Evolutionary conservation across 2,329 filamentous ascomycete species (phyloP).

Genomic region (Cladorrhinum sp.): DNA sequence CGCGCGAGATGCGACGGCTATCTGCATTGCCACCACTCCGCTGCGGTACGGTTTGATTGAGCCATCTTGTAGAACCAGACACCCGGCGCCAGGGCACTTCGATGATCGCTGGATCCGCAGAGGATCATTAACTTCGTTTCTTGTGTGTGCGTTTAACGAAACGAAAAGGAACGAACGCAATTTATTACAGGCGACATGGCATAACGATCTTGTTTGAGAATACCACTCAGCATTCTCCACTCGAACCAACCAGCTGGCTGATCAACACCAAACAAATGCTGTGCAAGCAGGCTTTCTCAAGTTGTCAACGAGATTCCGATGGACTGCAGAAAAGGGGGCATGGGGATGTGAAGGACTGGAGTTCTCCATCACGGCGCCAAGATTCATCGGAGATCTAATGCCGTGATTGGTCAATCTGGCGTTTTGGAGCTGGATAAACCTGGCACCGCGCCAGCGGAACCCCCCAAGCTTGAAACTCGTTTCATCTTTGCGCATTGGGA

Average conservation of each 20-base stretch:
- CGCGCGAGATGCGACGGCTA: neutral
- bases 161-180: neutral
- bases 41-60: too few species aligned
- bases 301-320: neutral
- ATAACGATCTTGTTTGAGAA: neutral
- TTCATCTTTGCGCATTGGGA: conserved; percentile 15
- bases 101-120: conserved; percentile 4
- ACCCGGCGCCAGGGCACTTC: neutral
- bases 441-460: conserved; percentile 4
- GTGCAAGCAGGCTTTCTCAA: too few species aligned
- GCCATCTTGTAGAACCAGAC: conserved; percentile 4
- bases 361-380: conserved; percentile 3
- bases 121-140: conserved; percentile 2
- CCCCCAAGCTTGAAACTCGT: conserved; percentile 20
- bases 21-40: neutral
- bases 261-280: neutral
- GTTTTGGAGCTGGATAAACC: conserved; percentile 4
- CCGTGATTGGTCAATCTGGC: conserved; percentile 12
- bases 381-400: neutral
- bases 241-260: conserved; percentile 4
- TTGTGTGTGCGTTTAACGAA: neutral
- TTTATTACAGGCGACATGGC: neutral
- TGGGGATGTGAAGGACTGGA: too few species aligned
- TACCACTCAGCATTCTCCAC: neutral
- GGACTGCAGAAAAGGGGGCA: conserved; percentile 4